Conservation (phyloP, 2,329 filamentous ascomycete genomes). For the Metarhizium sp. region DNA sequence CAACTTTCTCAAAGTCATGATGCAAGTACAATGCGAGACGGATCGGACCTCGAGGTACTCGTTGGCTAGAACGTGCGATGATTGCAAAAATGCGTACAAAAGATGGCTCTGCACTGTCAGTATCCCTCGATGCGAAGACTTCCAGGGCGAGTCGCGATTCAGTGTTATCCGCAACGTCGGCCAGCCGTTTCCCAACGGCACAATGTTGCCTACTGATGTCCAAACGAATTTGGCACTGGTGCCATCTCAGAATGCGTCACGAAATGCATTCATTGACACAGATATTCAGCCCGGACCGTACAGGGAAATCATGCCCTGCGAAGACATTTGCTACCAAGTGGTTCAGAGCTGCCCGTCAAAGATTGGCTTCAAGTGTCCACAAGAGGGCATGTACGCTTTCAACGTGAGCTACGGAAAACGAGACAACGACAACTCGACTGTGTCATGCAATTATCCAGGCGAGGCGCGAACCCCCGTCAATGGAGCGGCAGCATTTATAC, state of each 20-base stretch:
- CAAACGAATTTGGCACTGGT: conserved; percentile 11
- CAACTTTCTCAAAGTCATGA: conserved; percentile 73
- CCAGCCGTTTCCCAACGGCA: conserved; percentile 63
- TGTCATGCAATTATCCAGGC: conserved; percentile 30
- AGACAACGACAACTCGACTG: conserved; percentile 10
- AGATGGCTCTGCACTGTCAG: conserved; percentile 89
- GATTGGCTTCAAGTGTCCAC: conserved; percentile 69
- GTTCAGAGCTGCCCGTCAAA: conserved; percentile 75
- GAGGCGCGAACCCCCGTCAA: conserved; percentile 22
- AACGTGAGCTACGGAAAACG: conserved; percentile 25
- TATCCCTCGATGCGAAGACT: conserved; percentile 89
- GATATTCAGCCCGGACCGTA: conserved; percentile 76
- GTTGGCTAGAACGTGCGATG: conserved; percentile 62
- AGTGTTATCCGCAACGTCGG: conserved; percentile 57
- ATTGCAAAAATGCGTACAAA: conserved; percentile 79
- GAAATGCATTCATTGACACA: conserved; percentile 65
- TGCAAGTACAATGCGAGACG: conserved; percentile 79
- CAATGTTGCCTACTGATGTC: conserved; percentile 32
- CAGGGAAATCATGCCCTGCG: conserved; percentile 83
- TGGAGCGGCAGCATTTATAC: conserved; percentile 8
- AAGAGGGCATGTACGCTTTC: conserved; percentile 22
- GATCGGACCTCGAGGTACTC: conserved; percentile 68
- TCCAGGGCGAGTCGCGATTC: conserved; percentile 40
- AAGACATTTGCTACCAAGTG: conserved; percentile 78
- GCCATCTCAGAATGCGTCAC: conserved; percentile 36